These are phyloP conservation scores for Arxiozyma slooffiae DNA, from an alignment of 1,139 yeast species.

Conservation along the genomic window DNA sequence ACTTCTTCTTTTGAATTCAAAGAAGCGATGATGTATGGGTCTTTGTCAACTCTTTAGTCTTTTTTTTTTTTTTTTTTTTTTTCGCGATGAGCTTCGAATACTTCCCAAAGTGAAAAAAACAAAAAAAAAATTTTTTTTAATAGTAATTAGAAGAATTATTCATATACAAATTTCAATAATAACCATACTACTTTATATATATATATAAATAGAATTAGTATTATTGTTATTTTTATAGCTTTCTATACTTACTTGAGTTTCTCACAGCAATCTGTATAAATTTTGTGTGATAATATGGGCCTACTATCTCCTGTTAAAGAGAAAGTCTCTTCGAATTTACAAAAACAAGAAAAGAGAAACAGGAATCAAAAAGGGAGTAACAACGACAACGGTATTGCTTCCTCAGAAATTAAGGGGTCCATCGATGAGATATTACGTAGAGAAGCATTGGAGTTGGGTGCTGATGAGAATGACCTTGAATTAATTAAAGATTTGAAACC, in stretches of 20 bases:
- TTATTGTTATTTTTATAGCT: neutral
- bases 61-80: no score
- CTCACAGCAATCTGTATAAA: neutral
- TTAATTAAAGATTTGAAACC: conserved; percentile 44
- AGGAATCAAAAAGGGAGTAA: conserved; percentile 12
- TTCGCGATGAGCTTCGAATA: conserved; percentile 2
- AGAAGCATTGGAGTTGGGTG: conserved; percentile 67
- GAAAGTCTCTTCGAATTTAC: conserved; percentile 38
- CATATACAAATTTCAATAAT: no score
- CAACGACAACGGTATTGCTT: conserved; percentile 12
- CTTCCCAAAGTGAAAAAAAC: neutral
- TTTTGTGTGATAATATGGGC: neutral
- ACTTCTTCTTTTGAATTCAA: no score
- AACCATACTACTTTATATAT: no score
- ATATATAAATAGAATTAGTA: no score
- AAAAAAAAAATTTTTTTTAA: no score
- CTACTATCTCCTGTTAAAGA: conserved; percentile 42
- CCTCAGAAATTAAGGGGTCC: conserved; percentile 3
- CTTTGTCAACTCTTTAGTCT: no score
- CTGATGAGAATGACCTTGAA: conserved; percentile 57
- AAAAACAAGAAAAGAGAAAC: conserved; percentile 24
- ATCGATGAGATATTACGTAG: conserved; percentile 42
- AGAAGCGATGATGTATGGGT: neutral
- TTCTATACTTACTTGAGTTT: no score
- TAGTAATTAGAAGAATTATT: no score